Conservation (phyloP, 2,329 filamentous ascomycete species). For the Fonsecaea monophora region DNA sequence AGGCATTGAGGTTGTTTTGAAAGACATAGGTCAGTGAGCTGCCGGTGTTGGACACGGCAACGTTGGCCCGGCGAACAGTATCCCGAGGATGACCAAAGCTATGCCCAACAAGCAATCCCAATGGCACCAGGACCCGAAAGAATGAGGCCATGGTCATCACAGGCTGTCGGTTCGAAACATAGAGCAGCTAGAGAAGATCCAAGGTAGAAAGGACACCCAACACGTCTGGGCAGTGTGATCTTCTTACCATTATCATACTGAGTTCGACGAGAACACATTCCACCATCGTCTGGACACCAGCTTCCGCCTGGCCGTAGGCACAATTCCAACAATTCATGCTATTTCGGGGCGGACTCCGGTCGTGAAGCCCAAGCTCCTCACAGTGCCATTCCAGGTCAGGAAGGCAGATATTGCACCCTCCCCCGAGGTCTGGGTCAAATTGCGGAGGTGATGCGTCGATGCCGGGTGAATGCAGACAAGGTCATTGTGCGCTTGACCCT, state of each 20-base stretch:
- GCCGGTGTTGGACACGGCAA: conserved; percentile 44
- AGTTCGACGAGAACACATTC: conserved; percentile 7
- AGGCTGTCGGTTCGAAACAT: conserved; percentile 16
- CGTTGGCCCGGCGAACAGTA: conserved; percentile 8
- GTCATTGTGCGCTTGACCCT: not conserved
- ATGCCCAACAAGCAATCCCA: conserved; percentile 15
- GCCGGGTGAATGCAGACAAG: conserved; percentile 19
- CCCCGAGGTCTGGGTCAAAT: not conserved
- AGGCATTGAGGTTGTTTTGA: conserved; percentile 62
- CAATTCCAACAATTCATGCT: conserved; percentile 21
- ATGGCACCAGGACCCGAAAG: conserved; percentile 19
- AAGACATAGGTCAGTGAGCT: conserved; percentile 60
- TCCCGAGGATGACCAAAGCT: conserved; percentile 19
- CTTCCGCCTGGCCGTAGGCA: conserved; percentile 18
- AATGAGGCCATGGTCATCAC: conserved; percentile 21
- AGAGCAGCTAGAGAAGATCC: conserved; percentile 17
- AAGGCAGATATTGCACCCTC: conserved; percentile 8
- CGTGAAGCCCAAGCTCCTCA: conserved; percentile 8
- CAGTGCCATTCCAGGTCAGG: conserved; percentile 14
- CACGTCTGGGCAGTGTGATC: conserved; percentile 9
- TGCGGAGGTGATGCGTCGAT: conserved; percentile 16
- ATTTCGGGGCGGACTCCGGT: conserved; percentile 14
- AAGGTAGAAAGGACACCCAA: conserved; percentile 6
- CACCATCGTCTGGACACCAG: not conserved
- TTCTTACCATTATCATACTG: conserved; percentile 28